phyloP scores from a whole-genome alignment of 106 monocot species.

The Allium sativum region DNA sequence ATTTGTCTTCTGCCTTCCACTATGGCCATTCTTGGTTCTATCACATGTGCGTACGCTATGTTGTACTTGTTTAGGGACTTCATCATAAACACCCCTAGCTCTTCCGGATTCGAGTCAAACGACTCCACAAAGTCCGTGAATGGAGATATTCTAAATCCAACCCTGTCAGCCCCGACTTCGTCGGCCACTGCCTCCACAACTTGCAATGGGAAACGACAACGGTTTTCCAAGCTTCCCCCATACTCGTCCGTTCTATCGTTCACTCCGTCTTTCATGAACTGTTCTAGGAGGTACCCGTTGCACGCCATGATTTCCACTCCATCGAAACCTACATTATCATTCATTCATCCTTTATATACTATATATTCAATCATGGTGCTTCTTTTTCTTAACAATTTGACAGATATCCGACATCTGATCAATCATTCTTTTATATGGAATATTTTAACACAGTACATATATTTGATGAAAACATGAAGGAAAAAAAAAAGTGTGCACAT shows the following conservation, averaged over 20 bases:
- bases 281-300: slow-evolving; percentile 43
- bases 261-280: slow-evolving; percentile 38
- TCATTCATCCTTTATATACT: neutral
- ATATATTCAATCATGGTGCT: too few relatives aligned
- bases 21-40: slow-evolving; percentile 39
- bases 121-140: slow-evolving; percentile 15
- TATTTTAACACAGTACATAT: too few relatives aligned
- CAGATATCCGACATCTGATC: too few relatives aligned
- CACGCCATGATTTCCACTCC: slow-evolving; percentile 60
- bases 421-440: too few relatives aligned
- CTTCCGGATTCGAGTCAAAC: slow-evolving; percentile 36
- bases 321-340: slow-evolving; percentile 34
- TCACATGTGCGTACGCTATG: slow-evolving; percentile 32
- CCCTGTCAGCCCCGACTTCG: slow-evolving; percentile 44
- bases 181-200: slow-evolving; percentile 24
- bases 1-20: slow-evolving; percentile 7
- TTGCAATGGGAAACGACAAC: slow-evolving; percentile 47
- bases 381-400: too few relatives aligned
- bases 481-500: neutral
- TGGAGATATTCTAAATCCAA: slow-evolving; percentile 47
- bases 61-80: slow-evolving; percentile 31
- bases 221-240: slow-evolving; percentile 49
- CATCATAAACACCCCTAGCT: slow-evolving; percentile 36
- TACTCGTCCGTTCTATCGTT: slow-evolving; percentile 46
- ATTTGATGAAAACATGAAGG: neutral